Conservation (phyloP, 1,284 basidiomycete species). For the Pulchroboletus neoregius region DNA sequence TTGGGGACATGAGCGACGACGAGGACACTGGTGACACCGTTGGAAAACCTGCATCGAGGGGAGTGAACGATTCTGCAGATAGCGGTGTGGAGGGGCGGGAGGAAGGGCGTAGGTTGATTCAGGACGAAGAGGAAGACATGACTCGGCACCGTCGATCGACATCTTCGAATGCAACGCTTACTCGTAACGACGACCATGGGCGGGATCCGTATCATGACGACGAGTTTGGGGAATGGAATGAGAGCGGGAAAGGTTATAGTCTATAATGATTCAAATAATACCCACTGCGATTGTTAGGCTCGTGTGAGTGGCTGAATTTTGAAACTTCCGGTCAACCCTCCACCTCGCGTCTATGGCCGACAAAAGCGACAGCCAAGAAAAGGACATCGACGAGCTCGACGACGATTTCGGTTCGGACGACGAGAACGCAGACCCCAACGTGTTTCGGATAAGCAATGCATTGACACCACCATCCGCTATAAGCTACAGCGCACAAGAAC, state of each 20-base stretch:
- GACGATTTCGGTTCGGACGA: constrained; percentile 40
- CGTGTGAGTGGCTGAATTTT: too few species aligned
- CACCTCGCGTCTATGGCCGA: constrained; percentile 12
- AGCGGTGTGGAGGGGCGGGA: constrained; percentile 4
- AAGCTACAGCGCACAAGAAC: constrained; percentile 42
- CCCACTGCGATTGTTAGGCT: neutral
- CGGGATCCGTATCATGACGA: constrained; percentile 25
- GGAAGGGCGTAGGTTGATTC: constrained; percentile 27
- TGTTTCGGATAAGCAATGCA: constrained; percentile 46
- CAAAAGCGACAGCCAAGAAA: constrained; percentile 27
- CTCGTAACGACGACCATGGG: constrained; percentile 25
- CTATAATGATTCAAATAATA: constrained; percentile 1
- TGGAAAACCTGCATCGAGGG: constrained; percentile 15
- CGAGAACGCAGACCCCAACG: constrained; percentile 36
- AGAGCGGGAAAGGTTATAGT: constrained; percentile 9
- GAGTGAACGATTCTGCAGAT: constrained; percentile 6
- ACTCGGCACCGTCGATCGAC: constrained; percentile 32
- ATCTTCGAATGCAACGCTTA: constrained; percentile 39
- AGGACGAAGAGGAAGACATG: constrained; percentile 25
- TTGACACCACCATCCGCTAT: constrained; percentile 38
- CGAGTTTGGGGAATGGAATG: constrained; percentile 38
- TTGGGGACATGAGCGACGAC: constrained; percentile 63
- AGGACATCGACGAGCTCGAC: constrained; percentile 50
- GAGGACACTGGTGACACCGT: constrained; percentile 35
- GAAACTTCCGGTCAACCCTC: too few species aligned